Base-by-base conservation (phyloP, 257 asterid genomes). In the Solanum rostratum region DNA sequence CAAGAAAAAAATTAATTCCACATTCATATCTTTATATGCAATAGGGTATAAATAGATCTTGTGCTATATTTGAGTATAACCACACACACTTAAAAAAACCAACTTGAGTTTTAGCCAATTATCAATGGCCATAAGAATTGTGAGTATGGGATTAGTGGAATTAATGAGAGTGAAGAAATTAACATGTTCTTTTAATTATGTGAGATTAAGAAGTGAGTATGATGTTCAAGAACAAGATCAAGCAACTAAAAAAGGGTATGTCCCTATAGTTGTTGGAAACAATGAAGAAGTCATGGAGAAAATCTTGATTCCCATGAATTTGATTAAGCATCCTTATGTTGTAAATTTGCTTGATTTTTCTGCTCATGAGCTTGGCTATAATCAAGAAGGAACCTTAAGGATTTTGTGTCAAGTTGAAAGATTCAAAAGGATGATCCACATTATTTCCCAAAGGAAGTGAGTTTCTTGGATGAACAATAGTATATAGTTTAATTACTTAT, bases 301-400 rank as follows among this genome's bases (percentile, higher is more conserved):
- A 43, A 57, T 85, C 3, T 9, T 73, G 80, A 80, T 85, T 7
- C 85, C 87, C 6, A 68, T 80, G 63, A 68, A 85, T 53, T 52
- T 85, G 29, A 85, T 85, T 39, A 85, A 65, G 22, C 84, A 85
- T 69, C 85, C 87, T 22, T 85, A 53, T 66, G 41, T 85, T 33
- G 39, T 27, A 33, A 29, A 27, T 39, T 70, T 85, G 13, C 87
- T 85, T 14, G 87, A 80, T n/a, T 69, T 66, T 52, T 85, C 87
- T 79, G 84, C 82, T 50, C 54, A 62, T 41, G 87, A 84, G 29
- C 59, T 78, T 33, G 87, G 85, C 39, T 52, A 68, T 15, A 50
- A 69, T 27, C 81, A 83, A 54, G 24, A 69, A 1, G 85, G 85
- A 52, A 33, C 60, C 39, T 60, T 83, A 3, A 83, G 81, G 65